phyloP scores from a whole-genome alignment of 306 rosid genomes.

The Prunus dulcis region DNA sequence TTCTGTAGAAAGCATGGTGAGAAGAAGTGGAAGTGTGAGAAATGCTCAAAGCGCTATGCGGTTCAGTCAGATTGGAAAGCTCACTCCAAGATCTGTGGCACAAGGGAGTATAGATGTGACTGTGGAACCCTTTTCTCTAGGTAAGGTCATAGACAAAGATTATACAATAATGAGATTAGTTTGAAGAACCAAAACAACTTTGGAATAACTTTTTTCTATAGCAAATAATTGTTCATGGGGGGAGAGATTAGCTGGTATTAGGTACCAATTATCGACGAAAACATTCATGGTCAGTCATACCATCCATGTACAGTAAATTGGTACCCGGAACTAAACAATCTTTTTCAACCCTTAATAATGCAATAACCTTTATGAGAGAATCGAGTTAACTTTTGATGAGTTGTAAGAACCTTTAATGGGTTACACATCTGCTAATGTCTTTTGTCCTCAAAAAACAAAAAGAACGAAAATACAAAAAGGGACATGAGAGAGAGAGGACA shows the following conservation, averaged over 20 bases:
- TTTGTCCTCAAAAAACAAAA: conserved; percentile 11
- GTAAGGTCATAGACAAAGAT: conserved; percentile 29
- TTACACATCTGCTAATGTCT: conserved; percentile 11
- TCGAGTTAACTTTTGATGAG: not conserved
- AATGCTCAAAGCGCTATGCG: conserved; percentile 82
- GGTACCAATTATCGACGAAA: no score
- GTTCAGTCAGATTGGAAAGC: conserved; percentile 98
- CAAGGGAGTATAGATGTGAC: conserved; percentile 79
- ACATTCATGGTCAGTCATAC: no score
- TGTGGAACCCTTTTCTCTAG: conserved; percentile 92
- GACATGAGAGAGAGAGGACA: not conserved
- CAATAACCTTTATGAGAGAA: no score
- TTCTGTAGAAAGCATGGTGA: conserved; percentile 87
- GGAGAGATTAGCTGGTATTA: no score
- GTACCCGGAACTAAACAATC: no score
- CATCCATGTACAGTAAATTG: no score
- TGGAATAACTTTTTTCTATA: no score
- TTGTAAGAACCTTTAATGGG: conserved; percentile 8
- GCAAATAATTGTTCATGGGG: no score
- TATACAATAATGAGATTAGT: not conserved
- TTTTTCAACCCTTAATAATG: no score
- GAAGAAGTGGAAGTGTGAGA: conserved; percentile 93
- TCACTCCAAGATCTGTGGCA: conserved; percentile 90
- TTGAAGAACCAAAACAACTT: not conserved
- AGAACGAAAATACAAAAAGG: conserved; percentile 25